Conservation (phyloP, 169 alveolate species). For the Eimeria falciformis region DNA sequence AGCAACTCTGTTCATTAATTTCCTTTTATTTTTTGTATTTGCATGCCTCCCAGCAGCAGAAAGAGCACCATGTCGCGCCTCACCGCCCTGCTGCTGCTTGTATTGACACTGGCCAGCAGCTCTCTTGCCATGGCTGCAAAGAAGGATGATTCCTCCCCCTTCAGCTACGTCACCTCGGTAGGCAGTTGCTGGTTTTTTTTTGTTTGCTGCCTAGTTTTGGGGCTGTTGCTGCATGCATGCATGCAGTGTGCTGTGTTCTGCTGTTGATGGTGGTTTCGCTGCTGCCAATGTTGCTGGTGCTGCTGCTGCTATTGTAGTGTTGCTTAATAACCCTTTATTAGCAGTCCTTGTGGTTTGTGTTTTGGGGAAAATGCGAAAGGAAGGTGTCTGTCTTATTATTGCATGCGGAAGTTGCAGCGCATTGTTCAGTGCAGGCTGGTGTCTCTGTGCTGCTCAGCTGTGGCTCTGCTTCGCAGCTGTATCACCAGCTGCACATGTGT, state of each 20-base stretch:
- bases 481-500: too few species aligned
- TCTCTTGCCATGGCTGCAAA: not conserved
- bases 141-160: slow-evolving; percentile 29
- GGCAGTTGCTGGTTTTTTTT: not conserved
- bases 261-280: not conserved
- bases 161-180: slow-evolving; percentile 62
- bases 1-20: too few species aligned
- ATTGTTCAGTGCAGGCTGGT: too few species aligned
- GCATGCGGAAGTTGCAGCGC: too few species aligned
- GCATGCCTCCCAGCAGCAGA: not conserved
- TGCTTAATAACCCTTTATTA: too few species aligned
- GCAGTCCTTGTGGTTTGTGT: too few species aligned
- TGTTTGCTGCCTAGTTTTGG: not conserved
- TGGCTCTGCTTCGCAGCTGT: too few species aligned
- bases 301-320: not conserved
- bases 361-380: too few species aligned
- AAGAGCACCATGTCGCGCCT: slow-evolving; percentile 34
- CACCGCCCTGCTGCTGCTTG: slow-evolving; percentile 44
- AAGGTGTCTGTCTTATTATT: too few species aligned
- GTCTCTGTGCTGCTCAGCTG: too few species aligned
- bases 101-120: not conserved
- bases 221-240: not conserved
- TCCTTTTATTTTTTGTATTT: not conserved
- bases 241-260: not conserved
- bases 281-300: slow-evolving; percentile 24